Evolutionary conservation across 768 basidiomycete genomes (phyloP), one percentile per base, ranked within the genome.

Genomic region (Rhizopogon vinicolor): DNA sequence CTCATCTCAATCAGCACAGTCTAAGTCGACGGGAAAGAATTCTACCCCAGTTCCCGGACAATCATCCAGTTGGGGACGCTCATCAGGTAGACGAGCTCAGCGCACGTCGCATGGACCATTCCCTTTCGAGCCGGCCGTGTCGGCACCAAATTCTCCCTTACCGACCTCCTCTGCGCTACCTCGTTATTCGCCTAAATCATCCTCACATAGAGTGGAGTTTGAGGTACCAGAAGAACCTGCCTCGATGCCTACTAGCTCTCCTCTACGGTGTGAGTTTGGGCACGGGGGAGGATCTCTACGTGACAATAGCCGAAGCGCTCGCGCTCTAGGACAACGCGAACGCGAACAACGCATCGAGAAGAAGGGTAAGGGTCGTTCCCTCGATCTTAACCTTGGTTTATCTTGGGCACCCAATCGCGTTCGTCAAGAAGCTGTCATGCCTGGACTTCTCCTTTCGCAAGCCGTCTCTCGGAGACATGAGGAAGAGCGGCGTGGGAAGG

Each of bases 361-460:
- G 29, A 69, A 78, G 29, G 71, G 74, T 6, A 87, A 85, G 64
- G 86, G 87, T 1, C 84, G 86, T 25, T 89, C 87, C 25, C 68
- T 90, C 39, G 88, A 89, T 66, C 77, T 89, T 8, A 83, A 83
- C 2, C 67, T 89, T 14, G 86, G 85, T 5, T 74, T 90, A 42
- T 72, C 85, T 13, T 89, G 88, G 88, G 88, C 87, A 3, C 85
- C 88, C 19, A 77, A 78, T 35, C 84, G 75, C 58, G 75, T 90
- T 57, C 78, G 79, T 49, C 86, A 88, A 65, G 83, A 85, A 41
- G 80, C 83, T n/a, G 68, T 90, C 35, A 66, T 87, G 58, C 82
- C 82, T 2, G 68, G 68, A 5, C 53, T 51, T 25, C 64, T 60
- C 54, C 64, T 60, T 63, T 58, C 57, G 58, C 72, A 61, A 66